These are phyloP conservation scores for Biscutella laevigata DNA, from an alignment of 441 rosid genomes.

Conservation along the genomic window DNA sequence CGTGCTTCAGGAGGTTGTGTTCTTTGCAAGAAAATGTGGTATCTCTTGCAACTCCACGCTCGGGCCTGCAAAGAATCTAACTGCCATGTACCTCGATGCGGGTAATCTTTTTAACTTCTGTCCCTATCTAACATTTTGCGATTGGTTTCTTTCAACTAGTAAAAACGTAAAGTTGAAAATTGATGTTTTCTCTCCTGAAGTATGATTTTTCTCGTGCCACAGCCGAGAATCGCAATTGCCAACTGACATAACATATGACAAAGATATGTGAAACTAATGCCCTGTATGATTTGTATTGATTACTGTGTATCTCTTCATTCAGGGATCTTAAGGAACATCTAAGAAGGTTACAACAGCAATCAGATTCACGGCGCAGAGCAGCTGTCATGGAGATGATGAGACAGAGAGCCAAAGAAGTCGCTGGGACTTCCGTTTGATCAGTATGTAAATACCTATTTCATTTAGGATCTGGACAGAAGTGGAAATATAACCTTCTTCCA, in stretches of 20 bases:
- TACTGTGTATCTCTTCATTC: conserved; percentile 20
- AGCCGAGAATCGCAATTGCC: too few relatives aligned
- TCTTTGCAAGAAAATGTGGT: conserved; percentile 97
- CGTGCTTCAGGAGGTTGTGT: conserved; percentile 98
- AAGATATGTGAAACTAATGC: too few relatives aligned
- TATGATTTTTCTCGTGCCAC: too few relatives aligned
- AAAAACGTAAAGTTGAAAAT: too few relatives aligned
- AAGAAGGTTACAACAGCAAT: conserved; percentile 92
- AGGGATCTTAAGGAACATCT: conserved; percentile 92
- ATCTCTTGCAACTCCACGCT: conserved; percentile 94
- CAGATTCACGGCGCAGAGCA: conserved; percentile 96
- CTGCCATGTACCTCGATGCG: conserved; percentile 97
- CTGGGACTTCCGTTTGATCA: too few relatives aligned
- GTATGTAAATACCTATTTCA: conserved; percentile 33
- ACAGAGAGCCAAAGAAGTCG: conserved; percentile 97
- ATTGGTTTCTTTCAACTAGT: too few relatives aligned
- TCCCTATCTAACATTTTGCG: background rate
- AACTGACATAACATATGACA: too few relatives aligned
- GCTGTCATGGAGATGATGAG: conserved; percentile 99
- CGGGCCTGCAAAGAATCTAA: conserved; percentile 95
- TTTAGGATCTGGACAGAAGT: conserved; percentile 25
- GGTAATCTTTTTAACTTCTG: conserved; percentile 36
- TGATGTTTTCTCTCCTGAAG: too few relatives aligned
- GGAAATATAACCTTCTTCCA: conserved; percentile 14
- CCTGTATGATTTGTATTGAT: conserved; percentile 8